Conservation (phyloP, 2,329 filamentous ascomycete genomes). For the Kalaharituber pfeilii region DNA sequence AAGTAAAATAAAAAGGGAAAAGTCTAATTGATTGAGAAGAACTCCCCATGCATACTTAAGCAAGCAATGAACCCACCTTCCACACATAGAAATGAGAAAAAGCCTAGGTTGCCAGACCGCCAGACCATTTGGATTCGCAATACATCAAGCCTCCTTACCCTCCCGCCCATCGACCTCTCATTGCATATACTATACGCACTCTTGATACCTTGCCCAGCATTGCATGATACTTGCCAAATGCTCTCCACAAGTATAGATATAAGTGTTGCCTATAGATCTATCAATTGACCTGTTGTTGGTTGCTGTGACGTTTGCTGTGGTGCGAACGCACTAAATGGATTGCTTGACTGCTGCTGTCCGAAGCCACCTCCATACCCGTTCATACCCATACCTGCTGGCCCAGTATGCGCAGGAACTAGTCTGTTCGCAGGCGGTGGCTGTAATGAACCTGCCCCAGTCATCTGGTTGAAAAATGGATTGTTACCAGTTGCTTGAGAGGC, state of each 20-base stretch:
- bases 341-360: slow-evolving; percentile 31
- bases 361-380: slow-evolving; percentile 32
- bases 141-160: no score
- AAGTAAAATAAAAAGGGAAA: not conserved
- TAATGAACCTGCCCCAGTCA: slow-evolving; percentile 18
- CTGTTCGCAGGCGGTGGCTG: slow-evolving; percentile 13
- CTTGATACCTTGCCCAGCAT: no score
- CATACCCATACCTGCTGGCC: slow-evolving; percentile 35
- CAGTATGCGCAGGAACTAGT: slow-evolving; percentile 38
- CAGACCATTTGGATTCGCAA: no score
- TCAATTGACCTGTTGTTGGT: slow-evolving; percentile 40
- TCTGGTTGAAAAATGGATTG: slow-evolving; percentile 71
- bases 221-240: no score
- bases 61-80: no score
- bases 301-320: slow-evolving; percentile 33
- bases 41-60: not conserved
- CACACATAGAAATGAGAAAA: no score
- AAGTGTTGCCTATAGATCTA: slow-evolving; percentile 41
- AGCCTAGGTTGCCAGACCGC: no score
- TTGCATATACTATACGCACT: no score
- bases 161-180: no score
- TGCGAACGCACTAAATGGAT: slow-evolving; percentile 37
- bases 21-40: not conserved
- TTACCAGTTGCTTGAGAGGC: slow-evolving; percentile 52
- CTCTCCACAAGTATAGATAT: no score